A percentile compares a stretch with the other conserved stretches of the same genome.
phyloP scores from a whole-genome alignment of 2,329 filamentous ascomycete genomes.

The Berkeleyomyces rouxiae region DNA sequence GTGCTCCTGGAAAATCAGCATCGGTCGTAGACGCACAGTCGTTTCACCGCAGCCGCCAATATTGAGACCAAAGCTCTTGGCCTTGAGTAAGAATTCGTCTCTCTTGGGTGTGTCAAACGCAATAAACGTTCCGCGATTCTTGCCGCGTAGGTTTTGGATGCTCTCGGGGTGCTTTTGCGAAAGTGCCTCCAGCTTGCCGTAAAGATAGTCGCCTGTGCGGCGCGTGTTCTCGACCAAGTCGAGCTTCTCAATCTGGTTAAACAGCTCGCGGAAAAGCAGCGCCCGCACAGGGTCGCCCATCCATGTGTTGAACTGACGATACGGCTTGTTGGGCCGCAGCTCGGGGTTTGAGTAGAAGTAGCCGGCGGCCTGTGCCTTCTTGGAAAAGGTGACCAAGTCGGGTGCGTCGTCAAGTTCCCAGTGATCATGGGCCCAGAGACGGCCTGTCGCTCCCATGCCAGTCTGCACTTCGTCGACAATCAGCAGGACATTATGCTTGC shows the following conservation, averaged over 20 bases:
- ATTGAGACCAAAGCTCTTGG: conserved; percentile 62
- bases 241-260: conserved; percentile 57
- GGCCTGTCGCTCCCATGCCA: conserved; percentile 68
- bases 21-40: conserved; percentile 58
- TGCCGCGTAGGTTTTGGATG: conserved; percentile 57
- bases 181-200: conserved; percentile 44
- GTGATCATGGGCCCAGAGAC: conserved; percentile 79
- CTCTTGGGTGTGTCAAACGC: conserved; percentile 59
- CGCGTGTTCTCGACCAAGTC: conserved; percentile 68
- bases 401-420: conserved; percentile 57
- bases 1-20: conserved; percentile 82
- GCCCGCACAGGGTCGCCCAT: conserved; percentile 83
- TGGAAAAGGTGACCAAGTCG: conserved; percentile 78
- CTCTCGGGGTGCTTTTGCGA: conserved; percentile 44
- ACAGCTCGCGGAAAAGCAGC: conserved; percentile 61
- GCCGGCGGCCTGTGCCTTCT: conserved; percentile 73
- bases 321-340: conserved; percentile 63
- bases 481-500: conserved; percentile 51
- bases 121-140: conserved; percentile 53
- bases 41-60: conserved; percentile 57
- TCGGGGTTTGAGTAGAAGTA: conserved; percentile 68
- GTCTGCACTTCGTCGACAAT: conserved; percentile 80
- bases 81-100: conserved; percentile 48
- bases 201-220: conserved; percentile 51
- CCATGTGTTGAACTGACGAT: conserved; percentile 94